Evolutionary conservation across 139 green algal genomes (phyloP).

Genomic region (Helicosporidium sp.): DNA sequence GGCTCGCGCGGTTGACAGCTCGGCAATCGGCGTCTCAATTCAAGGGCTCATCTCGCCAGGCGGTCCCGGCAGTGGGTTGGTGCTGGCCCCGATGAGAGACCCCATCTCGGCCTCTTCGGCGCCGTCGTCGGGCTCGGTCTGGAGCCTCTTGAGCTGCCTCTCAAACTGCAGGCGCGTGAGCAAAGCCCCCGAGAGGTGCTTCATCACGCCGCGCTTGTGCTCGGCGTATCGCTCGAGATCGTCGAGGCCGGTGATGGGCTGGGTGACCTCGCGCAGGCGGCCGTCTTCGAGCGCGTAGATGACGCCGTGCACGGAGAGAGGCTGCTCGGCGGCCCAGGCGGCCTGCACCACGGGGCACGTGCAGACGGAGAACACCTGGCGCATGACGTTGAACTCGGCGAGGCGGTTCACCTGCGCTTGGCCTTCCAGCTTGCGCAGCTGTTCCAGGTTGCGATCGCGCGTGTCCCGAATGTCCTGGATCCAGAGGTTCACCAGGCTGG

Average conservation of each 20-base stretch:
- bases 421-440: conserved; percentile 16
- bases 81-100: too few relatives aligned
- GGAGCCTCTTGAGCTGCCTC: too few relatives aligned
- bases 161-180: too few relatives aligned
- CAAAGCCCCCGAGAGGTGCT: too few relatives aligned
- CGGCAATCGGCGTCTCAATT: too few relatives aligned
- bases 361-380: conserved; percentile 51
- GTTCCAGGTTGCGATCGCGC: conserved; percentile 10
- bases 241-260: conserved; percentile 11
- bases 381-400: conserved; percentile 18
- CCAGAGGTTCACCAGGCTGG: conserved; percentile 56
- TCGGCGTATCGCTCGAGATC: too few relatives aligned
- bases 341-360: conserved; percentile 42
- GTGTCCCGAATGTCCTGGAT: conserved; percentile 42
- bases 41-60: too few relatives aligned
- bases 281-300: conserved; percentile 43
- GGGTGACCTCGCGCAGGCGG: conserved; percentile 15
- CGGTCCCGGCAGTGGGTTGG: too few relatives aligned
- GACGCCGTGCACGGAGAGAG: conserved; percentile 44
- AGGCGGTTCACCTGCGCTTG: not conserved
- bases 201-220: too few relatives aligned
- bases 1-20: too few relatives aligned
- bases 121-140: too few relatives aligned
- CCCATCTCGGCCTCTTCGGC: too few relatives aligned
- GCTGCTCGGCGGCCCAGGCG: conserved; percentile 49